Percentiles rank a stretch among this genome's conserved stretches.
Evolutionary conservation across 495 filamentous ascomycete genomes (phyloP).

Genomic region (Aspergillus carlsbadensis): DNA sequence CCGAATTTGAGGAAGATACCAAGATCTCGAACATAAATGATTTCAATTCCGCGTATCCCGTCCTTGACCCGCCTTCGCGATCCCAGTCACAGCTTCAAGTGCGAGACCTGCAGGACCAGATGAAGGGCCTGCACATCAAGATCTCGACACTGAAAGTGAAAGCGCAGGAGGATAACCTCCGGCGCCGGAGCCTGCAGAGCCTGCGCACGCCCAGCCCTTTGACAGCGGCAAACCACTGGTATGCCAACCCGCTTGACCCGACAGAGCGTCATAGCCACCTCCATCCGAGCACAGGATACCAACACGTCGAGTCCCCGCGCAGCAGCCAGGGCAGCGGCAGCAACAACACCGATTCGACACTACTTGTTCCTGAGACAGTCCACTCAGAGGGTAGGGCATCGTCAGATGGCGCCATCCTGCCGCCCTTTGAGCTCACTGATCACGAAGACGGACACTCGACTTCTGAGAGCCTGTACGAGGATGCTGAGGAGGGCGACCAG

Average conservation of each 20-base stretch:
- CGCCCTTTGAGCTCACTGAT: conserved; percentile 7
- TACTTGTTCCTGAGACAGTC: conserved; percentile 1
- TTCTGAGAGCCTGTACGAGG: conserved; percentile 57
- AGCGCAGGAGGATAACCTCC: conserved; percentile 77
- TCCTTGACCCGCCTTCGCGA: conserved; percentile 38
- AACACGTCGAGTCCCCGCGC: conserved; percentile 23
- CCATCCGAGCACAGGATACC: conserved; percentile 36
- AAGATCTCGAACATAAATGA: conserved; percentile 31
- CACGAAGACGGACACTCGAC: conserved; percentile 41
- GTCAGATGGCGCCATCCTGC: conserved; percentile 4
- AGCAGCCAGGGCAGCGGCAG: conserved; percentile 25
- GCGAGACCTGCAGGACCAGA: conserved; percentile 83
- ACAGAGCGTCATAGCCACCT: conserved; percentile 23
- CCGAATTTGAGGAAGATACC: conserved; percentile 22
- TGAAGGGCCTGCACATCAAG: conserved; percentile 89
- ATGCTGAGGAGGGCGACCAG: conserved; percentile 53
- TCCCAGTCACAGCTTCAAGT: conserved; percentile 64
- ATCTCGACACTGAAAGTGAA: conserved; percentile 83
- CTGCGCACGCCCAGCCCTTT: conserved; percentile 83
- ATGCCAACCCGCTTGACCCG: conserved; percentile 53
- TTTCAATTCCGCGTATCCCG: conserved; percentile 37
- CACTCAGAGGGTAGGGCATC: not conserved
- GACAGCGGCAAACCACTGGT: conserved; percentile 76
- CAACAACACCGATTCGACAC: not conserved
- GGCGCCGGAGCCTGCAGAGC: conserved; percentile 79